phyloP scores from a whole-genome alignment of 805 yeast genomes.

The Yarrowia bubula region DNA sequence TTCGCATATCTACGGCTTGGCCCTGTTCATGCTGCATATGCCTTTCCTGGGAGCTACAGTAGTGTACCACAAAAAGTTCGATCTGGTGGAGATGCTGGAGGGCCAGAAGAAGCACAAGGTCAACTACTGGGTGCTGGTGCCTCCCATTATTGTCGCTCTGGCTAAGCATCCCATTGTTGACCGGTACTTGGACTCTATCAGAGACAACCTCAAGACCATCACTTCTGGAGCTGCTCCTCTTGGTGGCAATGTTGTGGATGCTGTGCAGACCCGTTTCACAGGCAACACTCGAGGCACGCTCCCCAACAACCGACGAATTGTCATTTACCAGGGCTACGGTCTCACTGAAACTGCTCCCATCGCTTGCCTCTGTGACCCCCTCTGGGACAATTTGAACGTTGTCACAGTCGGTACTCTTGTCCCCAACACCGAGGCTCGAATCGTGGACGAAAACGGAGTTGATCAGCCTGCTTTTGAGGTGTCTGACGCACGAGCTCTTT shows the following conservation, averaged over 20 bases:
- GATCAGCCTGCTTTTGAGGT: conserved; percentile 25
- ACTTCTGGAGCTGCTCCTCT: conserved; percentile 52
- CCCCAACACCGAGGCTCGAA: conserved; percentile 17
- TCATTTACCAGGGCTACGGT: conserved; percentile 28
- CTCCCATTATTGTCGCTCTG: conserved; percentile 46
- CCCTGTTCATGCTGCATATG: conserved; percentile 33
- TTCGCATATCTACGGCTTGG: conserved; percentile 40
- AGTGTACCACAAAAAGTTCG: conserved; percentile 19
- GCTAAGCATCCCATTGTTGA: conserved; percentile 48
- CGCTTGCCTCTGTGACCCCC: conserved; percentile 19
- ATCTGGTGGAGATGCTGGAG: conserved; percentile 24
- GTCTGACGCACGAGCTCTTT: background rate
- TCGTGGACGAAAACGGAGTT: conserved; percentile 22
- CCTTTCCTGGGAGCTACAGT: conserved; percentile 19
- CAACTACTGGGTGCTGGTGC: conserved; percentile 44
- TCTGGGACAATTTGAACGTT: background rate
- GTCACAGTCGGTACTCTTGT: conserved; percentile 15
- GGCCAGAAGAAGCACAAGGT: conserved; percentile 37
- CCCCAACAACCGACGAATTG: conserved; percentile 27
- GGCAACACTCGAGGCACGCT: conserved; percentile 23
- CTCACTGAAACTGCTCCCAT: conserved; percentile 30
- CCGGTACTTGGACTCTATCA: conserved; percentile 45
- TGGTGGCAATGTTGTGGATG: conserved; percentile 19
- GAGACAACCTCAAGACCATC: conserved; percentile 43
- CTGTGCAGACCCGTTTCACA: conserved; percentile 20